phyloP scores from a whole-genome alignment of 768 basidiomycete species.

The Neoboletus magnificus region DNA sequence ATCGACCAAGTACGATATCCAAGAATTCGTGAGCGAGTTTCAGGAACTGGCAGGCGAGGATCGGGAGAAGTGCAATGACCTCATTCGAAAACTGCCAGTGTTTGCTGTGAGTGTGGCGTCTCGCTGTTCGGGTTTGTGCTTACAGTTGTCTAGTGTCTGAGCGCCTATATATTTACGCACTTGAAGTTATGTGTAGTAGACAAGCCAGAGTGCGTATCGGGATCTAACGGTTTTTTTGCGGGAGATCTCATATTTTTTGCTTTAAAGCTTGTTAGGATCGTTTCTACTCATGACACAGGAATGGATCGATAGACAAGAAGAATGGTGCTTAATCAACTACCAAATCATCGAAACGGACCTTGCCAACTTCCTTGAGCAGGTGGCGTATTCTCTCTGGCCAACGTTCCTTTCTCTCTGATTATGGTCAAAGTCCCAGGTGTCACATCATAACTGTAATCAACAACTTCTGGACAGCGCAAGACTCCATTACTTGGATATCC shows the following conservation, averaged over 20 bases:
- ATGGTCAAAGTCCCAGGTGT: constrained; percentile 13
- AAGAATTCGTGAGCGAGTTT: constrained; percentile 17
- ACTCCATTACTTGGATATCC: constrained; percentile 23
- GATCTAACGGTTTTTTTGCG: background rate
- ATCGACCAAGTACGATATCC: constrained; percentile 20
- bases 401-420: background rate
- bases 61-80: constrained; percentile 17
- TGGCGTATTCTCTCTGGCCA: background rate
- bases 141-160: constrained; percentile 14
- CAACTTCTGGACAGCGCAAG: constrained; percentile 5
- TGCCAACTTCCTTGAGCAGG: constrained; percentile 9
- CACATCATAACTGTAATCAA: constrained; percentile 21
- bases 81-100: constrained; percentile 17
- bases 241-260: background rate
- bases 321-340: constrained; percentile 27
- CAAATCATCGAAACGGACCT: constrained; percentile 16
- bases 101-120: constrained; percentile 16
- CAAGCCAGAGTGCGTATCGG: constrained; percentile 11
- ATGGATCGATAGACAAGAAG: constrained; percentile 18
- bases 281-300: constrained; percentile 14
- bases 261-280: constrained; percentile 16
- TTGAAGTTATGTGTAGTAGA: constrained; percentile 21
- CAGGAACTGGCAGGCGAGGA: constrained; percentile 8
- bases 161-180: constrained; percentile 25
- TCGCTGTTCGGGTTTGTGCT: background rate